These are phyloP conservation scores for Chamaecyparis obtusa DNA, from an alignment of 75 land plant genomes.

Conservation along the genomic window DNA sequence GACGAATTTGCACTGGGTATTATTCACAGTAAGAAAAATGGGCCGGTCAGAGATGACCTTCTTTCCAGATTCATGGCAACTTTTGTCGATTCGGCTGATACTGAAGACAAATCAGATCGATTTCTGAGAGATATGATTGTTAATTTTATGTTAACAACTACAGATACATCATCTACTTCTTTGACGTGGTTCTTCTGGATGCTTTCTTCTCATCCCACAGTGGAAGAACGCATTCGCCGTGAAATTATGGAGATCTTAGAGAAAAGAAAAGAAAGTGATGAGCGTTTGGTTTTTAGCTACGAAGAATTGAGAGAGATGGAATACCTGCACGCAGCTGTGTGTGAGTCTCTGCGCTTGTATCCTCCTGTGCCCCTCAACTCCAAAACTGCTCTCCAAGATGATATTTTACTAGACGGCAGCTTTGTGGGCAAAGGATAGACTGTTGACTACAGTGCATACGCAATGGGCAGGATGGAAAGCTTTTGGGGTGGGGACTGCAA, in stretches of 20 bases:
- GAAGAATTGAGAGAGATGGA: no score
- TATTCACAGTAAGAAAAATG: neutral
- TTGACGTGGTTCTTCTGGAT: conserved; percentile 39
- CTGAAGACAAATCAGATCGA: neutral
- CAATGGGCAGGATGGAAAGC: conserved; percentile 25
- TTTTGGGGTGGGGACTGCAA: conserved; percentile 58
- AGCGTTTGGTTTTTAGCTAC: conserved; percentile 10
- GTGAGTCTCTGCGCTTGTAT: no score
- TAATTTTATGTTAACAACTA: conserved; percentile 29
- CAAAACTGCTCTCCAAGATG: no score
- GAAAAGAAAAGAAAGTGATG: neutral
- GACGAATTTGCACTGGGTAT: neutral
- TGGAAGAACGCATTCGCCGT: conserved; percentile 16
- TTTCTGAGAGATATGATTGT: conserved; percentile 24
- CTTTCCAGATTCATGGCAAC: conserved; percentile 34
- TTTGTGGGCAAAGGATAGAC: no score
- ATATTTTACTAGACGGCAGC: no score
- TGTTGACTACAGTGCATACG: conserved; percentile 38
- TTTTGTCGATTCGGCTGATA: neutral
- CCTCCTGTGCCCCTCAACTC: no score
- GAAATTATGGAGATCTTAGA: conserved; percentile 3
- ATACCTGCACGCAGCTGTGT: no score
- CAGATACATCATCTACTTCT: conserved; percentile 22
- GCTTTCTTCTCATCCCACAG: conserved; percentile 20
- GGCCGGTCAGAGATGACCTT: conserved; percentile 11